These are phyloP conservation scores for Colletotrichum simmondsii DNA, from an alignment of 2,329 filamentous ascomycete species.

Conservation along the genomic window DNA sequence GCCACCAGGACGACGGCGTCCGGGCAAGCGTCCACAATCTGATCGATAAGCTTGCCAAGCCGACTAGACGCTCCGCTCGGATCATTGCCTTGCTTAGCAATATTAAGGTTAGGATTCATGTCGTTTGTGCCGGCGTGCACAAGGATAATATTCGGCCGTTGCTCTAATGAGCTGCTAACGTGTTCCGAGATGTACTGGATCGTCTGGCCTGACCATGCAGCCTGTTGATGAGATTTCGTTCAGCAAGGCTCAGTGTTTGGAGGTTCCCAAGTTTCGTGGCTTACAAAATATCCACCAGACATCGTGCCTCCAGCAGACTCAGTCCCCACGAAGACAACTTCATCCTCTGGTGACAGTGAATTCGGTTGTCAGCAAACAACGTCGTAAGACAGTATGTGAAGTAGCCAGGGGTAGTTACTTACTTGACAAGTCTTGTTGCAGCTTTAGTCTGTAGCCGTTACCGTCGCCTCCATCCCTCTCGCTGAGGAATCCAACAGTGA, in stretches of 20 bases:
- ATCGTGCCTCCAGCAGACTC: constrained; percentile 39
- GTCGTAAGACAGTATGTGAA: too few species aligned
- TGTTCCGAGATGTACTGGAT: constrained; percentile 47
- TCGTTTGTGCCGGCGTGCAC: constrained; percentile 42
- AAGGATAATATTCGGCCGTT: constrained; percentile 47
- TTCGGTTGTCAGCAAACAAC: not conserved
- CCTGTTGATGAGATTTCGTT: constrained; percentile 36
- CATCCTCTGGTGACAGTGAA: constrained; percentile 29
- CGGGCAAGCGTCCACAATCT: constrained; percentile 42
- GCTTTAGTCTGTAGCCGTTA: constrained; percentile 45
- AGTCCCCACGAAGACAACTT: constrained; percentile 45
- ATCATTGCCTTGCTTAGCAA: constrained; percentile 45
- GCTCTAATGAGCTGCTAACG: constrained; percentile 42
- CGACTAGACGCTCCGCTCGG: constrained; percentile 40
- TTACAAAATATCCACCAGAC: constrained; percentile 45
- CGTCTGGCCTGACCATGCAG: constrained; percentile 48
- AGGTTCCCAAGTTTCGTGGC: constrained; percentile 7
- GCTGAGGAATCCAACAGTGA: constrained; percentile 38
- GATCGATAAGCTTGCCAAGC: constrained; percentile 44
- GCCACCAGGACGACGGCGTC: constrained; percentile 46
- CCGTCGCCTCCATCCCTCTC: constrained; percentile 45
- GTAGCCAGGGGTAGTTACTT: not conserved
- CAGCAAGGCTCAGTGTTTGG: not conserved
- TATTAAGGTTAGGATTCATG: constrained; percentile 19
- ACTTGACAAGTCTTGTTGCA: constrained; percentile 42